Evolutionary conservation across 345 rosid species (phyloP), one percentile per base, ranked within the genome.

Genomic region (Sapria himalayana): DNA sequence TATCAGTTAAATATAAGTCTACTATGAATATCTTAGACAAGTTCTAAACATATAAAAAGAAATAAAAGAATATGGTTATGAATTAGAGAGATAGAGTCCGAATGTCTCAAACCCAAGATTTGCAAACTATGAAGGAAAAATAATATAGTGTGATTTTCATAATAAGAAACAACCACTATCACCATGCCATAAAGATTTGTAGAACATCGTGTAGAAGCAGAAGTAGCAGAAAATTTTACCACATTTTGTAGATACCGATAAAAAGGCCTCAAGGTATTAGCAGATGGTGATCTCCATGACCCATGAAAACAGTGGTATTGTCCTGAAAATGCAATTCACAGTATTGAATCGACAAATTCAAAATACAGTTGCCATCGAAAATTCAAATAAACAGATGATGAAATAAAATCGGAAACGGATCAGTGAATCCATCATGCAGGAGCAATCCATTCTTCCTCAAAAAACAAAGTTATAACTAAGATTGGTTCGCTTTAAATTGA

Each of bases 161-260:
- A n/a, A n/a, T n/a, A n/a, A n/a, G n/a, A n/a, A n/a, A n/a, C n/a
- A n/a, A n/a, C n/a, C n/a, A n/a, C n/a, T n/a, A n/a, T n/a, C n/a
- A n/a, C n/a, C n/a, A n/a, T n/a, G n/a, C n/a, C n/a, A n/a, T n/a
- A n/a, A n/a, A n/a, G n/a, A n/a, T n/a, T n/a, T n/a, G n/a, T n/a
- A n/a, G n/a, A n/a, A n/a, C n/a, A n/a, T n/a, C n/a, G n/a, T n/a
- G n/a, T n/a, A 14, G 41, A 49, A 2, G 18, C 33, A 7, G 45
- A 43, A 15, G 10, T 12, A 24, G 27, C 20, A 19, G 14, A 24
- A n/a, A 43, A 50, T 43, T 57, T 65, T 70, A 84, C 93, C 77
- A 60, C 34, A 44, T 65, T 67, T 29, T 78, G 92, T 37, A 74
- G 58, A 73, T 69, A 68, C 55, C 66, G 84, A 62, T 69, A 70